phyloP scores from a whole-genome alignment of 2,329 filamentous ascomycete species.

The Anisogramma anomala region DNA sequence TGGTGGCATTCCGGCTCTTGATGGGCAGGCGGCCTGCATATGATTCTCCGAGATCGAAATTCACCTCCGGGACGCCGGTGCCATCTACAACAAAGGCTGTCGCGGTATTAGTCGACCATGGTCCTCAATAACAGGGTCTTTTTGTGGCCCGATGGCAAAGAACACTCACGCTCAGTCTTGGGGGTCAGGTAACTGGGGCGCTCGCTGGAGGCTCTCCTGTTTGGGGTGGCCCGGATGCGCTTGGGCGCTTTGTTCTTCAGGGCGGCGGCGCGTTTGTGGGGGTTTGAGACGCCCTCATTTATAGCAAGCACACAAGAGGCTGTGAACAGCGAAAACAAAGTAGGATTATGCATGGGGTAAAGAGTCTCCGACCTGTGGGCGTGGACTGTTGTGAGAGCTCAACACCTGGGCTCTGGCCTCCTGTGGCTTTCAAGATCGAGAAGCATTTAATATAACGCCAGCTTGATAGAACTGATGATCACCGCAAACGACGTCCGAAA shows the following conservation, averaged over 20 bases:
- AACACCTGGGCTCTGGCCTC: no score
- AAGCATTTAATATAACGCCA: no score
- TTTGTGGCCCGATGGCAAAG: neutral
- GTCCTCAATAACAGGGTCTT: no score
- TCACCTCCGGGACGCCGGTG: constrained; percentile 51
- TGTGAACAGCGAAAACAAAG: neutral
- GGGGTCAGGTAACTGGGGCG: constrained; percentile 2
- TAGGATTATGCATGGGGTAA: constrained; percentile 1
- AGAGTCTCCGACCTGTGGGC: no score
- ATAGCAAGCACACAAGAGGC: neutral
- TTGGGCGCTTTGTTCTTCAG: neutral
- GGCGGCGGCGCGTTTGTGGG: neutral
- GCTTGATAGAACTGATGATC: no score
- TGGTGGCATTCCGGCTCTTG: constrained; percentile 23
- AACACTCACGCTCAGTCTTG: constrained; percentile 8
- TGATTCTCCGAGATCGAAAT: constrained; percentile 56
- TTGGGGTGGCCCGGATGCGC: neutral
- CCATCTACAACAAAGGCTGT: constrained; percentile 54
- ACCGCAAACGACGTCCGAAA: no score
- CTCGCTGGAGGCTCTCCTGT: neutral
- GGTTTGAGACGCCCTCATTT: neutral
- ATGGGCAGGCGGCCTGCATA: constrained; percentile 56
- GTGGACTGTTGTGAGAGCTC: no score
- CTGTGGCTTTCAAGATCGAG: no score
- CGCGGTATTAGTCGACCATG: neutral